Percentiles rank a stretch among this genome's conserved stretches.
Conservation (phyloP, 768 basidiomycete species). For the Leccinum olivaceopallidum region DNA sequence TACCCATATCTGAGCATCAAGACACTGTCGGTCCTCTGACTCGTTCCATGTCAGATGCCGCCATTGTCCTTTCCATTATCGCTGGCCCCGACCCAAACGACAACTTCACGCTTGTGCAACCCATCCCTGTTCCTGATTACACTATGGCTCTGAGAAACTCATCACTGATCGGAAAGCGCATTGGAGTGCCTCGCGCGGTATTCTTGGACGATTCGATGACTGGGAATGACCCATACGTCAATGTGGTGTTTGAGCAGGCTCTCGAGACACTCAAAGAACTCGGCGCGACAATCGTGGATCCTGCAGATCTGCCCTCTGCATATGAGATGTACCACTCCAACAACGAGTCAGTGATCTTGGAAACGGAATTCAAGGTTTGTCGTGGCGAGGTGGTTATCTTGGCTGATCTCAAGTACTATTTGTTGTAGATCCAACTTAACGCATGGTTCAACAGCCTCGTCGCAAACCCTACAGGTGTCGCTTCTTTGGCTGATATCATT, state of each 20-base stretch:
- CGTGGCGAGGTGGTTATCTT: background rate
- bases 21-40: conserved; percentile 61
- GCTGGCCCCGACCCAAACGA: conserved; percentile 57
- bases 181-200: conserved; percentile 50
- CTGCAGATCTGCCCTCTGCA: conserved; percentile 60
- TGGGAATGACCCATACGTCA: conserved; percentile 30
- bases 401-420: background rate
- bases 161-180: conserved; percentile 50
- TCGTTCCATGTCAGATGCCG: conserved; percentile 54
- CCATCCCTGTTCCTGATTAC: conserved; percentile 53
- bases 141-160: conserved; percentile 49
- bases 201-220: conserved; percentile 32
- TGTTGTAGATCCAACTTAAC: conserved; percentile 49
- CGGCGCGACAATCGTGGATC: conserved; percentile 57
- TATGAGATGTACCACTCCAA: conserved; percentile 47
- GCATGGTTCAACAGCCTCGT: conserved; percentile 47
- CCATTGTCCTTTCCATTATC: conserved; percentile 55
- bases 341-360: conserved; percentile 56
- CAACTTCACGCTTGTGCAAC: conserved; percentile 54
- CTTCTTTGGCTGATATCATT: conserved; percentile 57
- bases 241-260: conserved; percentile 41
- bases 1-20: conserved; percentile 57
- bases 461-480: conserved; percentile 57
- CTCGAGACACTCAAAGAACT: conserved; percentile 38
- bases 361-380: conserved; percentile 58